These are phyloP conservation scores for Arthrobotrys conoides DNA, from an alignment of 2,329 filamentous ascomycete species.

Conservation along the genomic window DNA sequence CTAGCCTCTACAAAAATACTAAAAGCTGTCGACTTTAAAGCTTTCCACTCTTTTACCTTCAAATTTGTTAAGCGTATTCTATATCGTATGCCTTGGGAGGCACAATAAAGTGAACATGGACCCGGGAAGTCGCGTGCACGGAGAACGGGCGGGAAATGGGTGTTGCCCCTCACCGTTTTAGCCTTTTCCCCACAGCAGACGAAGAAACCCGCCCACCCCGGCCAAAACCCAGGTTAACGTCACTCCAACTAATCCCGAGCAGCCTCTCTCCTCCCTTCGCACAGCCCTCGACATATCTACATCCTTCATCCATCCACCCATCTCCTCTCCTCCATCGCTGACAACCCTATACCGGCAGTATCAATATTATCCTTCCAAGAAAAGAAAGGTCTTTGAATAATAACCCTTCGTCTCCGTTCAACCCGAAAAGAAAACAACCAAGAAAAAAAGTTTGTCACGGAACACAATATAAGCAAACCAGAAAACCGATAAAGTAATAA, in stretches of 20 bases:
- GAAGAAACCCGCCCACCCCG: constrained; percentile 24
- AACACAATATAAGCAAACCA: no score
- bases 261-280: not conserved
- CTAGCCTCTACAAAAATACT: constrained; percentile 22
- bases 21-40: constrained; percentile 25
- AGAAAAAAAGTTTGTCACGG: constrained; percentile 1
- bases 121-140: constrained; percentile 34
- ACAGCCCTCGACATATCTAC: not conserved
- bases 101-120: no score
- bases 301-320: not conserved
- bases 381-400: not conserved
- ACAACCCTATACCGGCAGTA: not conserved
- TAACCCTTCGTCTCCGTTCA: not conserved
- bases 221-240: constrained; percentile 39
- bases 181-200: constrained; percentile 51
- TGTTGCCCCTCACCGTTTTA: constrained; percentile 54
- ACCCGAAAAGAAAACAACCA: not conserved
- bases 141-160: not conserved
- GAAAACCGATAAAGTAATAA: not conserved
- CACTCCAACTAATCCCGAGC: constrained; percentile 26
- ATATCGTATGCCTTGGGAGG: no score
- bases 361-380: not conserved
- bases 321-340: not conserved
- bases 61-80: not conserved
- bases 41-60: not conserved